These are phyloP conservation scores for Myxozyma melibiosi DNA, from an alignment of 805 yeast genomes.

Conservation along the genomic window DNA sequence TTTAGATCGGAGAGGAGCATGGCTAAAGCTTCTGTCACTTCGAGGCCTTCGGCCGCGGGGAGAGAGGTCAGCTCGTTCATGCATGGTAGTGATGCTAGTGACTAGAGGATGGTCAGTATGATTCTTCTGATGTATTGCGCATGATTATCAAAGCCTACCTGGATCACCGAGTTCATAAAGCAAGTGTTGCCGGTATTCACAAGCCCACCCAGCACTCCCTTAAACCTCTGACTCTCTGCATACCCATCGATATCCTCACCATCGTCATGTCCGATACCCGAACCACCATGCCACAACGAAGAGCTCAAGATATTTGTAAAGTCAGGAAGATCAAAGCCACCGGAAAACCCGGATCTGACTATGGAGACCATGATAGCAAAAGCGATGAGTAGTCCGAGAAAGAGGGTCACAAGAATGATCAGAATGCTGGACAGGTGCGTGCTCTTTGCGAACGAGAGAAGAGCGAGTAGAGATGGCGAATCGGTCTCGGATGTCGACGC, in stretches of 20 bases:
- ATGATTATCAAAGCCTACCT: conserved; percentile 39
- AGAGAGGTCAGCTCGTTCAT: conserved; percentile 6
- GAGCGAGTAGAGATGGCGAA: too few relatives aligned
- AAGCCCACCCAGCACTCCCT: conserved; percentile 61
- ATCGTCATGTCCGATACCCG: conserved; percentile 5
- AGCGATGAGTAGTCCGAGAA: background rate
- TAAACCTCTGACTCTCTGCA: background rate
- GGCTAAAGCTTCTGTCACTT: conserved; percentile 8
- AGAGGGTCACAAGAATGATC: background rate
- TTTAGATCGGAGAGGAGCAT: conserved; percentile 15
- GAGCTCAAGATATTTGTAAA: conserved; percentile 9
- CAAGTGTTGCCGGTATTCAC: conserved; percentile 92
- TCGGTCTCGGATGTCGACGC: too few relatives aligned
- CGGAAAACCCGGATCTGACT: background rate
- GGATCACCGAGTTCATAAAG: conserved; percentile 89
- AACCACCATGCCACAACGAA: background rate
- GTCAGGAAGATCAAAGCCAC: conserved; percentile 13
- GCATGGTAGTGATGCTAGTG: conserved; percentile 16
- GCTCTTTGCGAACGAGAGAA: background rate
- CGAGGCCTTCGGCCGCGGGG: background rate
- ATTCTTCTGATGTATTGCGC: background rate
- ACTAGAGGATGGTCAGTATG: conserved; percentile 3
- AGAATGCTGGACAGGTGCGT: background rate
- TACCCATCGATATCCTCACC: conserved; percentile 9
- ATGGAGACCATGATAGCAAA: background rate